Conservation (phyloP, 2,329 filamentous ascomycete species). For the Dactylellina parvicollis region DNA sequence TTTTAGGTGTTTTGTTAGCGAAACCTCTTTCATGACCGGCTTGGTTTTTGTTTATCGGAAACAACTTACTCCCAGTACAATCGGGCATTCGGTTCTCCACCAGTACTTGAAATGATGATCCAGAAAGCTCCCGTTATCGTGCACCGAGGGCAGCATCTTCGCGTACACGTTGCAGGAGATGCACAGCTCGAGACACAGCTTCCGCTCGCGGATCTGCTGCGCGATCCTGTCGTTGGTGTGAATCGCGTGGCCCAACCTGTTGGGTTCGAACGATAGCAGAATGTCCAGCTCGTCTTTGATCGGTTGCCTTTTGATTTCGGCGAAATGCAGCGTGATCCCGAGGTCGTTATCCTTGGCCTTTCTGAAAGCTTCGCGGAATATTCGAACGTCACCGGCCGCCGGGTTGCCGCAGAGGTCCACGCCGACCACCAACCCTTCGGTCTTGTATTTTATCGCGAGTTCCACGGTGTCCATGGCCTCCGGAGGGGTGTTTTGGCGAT, state of each 20-base stretch:
- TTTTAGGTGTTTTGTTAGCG: no score
- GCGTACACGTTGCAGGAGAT: conserved; percentile 83
- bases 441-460: conserved; percentile 68
- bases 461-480: conserved; percentile 73
- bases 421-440: conserved; percentile 71
- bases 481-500: conserved; percentile 70
- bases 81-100: conserved; percentile 69
- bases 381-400: conserved; percentile 68
- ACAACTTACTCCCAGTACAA: conserved; percentile 74
- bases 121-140: conserved; percentile 62
- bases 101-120: conserved; percentile 83
- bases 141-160: conserved; percentile 71
- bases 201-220: conserved; percentile 66
- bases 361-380: conserved; percentile 70
- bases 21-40: no score
- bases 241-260: conserved; percentile 80
- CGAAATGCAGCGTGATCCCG: conserved; percentile 79
- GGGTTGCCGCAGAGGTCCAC: conserved; percentile 84
- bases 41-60: conserved; percentile 53
- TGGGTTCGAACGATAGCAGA: conserved; percentile 73
- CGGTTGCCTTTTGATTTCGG: conserved; percentile 71
- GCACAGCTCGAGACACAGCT: conserved; percentile 77
- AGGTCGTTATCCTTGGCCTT: conserved; percentile 69
- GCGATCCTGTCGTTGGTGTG: conserved; percentile 73
- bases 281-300: conserved; percentile 70